A percentile compares a stretch with the other conserved stretches of the same genome.
Conservation (phyloP, 139 green algal genomes). For the Ettlia oleoabundans region DNA sequence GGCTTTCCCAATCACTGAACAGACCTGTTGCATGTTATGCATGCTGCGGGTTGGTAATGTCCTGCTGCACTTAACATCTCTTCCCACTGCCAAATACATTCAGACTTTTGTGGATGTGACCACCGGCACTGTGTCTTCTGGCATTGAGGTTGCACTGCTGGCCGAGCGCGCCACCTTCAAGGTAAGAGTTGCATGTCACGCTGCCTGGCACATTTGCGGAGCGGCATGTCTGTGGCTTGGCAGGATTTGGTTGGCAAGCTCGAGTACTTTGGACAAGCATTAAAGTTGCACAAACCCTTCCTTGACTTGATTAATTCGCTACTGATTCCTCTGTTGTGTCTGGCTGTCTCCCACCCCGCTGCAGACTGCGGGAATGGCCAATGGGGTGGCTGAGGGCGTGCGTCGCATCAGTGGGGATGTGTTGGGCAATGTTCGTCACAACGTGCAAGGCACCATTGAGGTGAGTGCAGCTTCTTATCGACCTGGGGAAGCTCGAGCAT, state of each 20-base stretch:
- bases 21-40: no score
- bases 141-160: background rate
- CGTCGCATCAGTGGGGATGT: background rate
- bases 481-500: no score
- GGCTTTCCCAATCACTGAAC: no score
- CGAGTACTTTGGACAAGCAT: no score
- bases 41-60: no score
- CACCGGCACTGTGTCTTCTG: background rate
- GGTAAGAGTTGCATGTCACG: background rate
- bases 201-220: background rate
- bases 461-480: no score
- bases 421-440: background rate
- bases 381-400: constrained; percentile 3
- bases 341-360: no score
- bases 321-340: no score
- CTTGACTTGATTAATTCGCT: no score
- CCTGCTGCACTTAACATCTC: background rate
- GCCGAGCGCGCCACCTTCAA: background rate
- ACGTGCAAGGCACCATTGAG: background rate
- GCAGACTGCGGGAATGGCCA: background rate
- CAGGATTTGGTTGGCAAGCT: no score
- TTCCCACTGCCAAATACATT: background rate
- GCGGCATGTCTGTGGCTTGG: background rate
- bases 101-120: background rate
- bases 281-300: no score